Evolutionary conservation across 139 green algal species (phyloP), one percentile per base, ranked within the genome.

Genomic region (Nannochloris sp.): DNA sequence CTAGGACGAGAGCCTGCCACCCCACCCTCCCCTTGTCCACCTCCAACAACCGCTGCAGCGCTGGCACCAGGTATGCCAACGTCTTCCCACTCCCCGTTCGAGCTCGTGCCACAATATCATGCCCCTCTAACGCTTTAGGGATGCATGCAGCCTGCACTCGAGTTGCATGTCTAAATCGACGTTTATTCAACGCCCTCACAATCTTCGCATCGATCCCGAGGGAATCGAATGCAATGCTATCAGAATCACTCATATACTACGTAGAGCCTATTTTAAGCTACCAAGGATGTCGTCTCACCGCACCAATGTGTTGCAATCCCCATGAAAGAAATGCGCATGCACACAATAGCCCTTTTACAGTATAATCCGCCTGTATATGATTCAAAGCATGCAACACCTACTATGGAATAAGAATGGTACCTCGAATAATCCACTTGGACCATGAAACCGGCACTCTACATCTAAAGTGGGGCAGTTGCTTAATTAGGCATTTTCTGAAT

Each of bases 31-130:
- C 76, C 8, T 76, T 71, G 36, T 57, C 65, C 27, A 61, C 57
- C 0, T 64, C 57, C 7, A 93, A 60, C 2, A 95, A 60, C 4
- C 75, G 67, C 64, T 95, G 81, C 49, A 95, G 50, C 10, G 75
- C 76, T 2, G 89, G 89, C 36, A 95, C 69, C 55, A 96, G 68
- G 81, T 96, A 96, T 0, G 89, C 87, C 5, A 94, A 61, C 12
- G 88, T 95, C 54, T 95, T 95, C n/a, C 88, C 88, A 51, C 75
- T 91, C 57, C 88, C 88, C 1, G 88, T 95, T 5, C 77, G 71
- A 4, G 88, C 88, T 7, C 80, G 60, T 0, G 85, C 88, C 14
- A 94, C 74, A 1, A 95, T 64, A 59, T 95, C 88, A 18, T 85
- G 87, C 36, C 88, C 88, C 57, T 89, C 81, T 15, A 95, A 61